These are phyloP conservation scores for Lentinula sp. DNA, from an alignment of 768 basidiomycete species.

Conservation along the genomic window DNA sequence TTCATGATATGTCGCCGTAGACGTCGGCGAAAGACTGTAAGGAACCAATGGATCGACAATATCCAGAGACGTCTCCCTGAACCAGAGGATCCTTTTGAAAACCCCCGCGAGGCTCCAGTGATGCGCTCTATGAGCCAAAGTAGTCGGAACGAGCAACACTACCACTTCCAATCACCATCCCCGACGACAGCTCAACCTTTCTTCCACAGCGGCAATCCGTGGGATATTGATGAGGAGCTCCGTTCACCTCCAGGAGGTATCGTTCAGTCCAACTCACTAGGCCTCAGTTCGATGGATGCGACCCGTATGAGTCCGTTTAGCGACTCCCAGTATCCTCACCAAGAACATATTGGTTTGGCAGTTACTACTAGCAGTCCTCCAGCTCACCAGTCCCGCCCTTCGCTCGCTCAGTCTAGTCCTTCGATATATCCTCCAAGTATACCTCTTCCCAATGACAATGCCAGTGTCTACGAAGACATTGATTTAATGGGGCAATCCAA, in stretches of 20 bases:
- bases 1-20: slow-evolving; percentile 37
- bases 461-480: slow-evolving; percentile 14
- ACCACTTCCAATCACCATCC: neutral
- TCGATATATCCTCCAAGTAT: slow-evolving; percentile 45
- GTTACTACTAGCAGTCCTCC: slow-evolving; percentile 19
- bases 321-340: slow-evolving; percentile 8
- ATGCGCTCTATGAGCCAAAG: slow-evolving; percentile 1
- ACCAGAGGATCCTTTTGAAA: slow-evolving; percentile 31
- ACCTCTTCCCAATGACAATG: slow-evolving; percentile 26
- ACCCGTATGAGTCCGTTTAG: slow-evolving; percentile 8
- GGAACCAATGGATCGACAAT: slow-evolving; percentile 28
- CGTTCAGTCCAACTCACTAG: neutral
- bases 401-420: slow-evolving; percentile 38
- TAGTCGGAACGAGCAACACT: neutral
- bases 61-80: slow-evolving; percentile 26
- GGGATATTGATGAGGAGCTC: neutral
- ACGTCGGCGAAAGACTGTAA: slow-evolving; percentile 32
- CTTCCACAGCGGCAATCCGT: neutral
- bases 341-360: slow-evolving; percentile 11
- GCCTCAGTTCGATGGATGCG: slow-evolving; percentile 7
- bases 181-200: neutral
- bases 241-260: neutral
- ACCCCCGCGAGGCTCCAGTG: slow-evolving; percentile 9
- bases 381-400: slow-evolving; percentile 17
- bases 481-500: neutral